Evolutionary conservation across 2,329 filamentous ascomycete genomes (phyloP).

Genomic region (Geoglossum cookeanum): DNA sequence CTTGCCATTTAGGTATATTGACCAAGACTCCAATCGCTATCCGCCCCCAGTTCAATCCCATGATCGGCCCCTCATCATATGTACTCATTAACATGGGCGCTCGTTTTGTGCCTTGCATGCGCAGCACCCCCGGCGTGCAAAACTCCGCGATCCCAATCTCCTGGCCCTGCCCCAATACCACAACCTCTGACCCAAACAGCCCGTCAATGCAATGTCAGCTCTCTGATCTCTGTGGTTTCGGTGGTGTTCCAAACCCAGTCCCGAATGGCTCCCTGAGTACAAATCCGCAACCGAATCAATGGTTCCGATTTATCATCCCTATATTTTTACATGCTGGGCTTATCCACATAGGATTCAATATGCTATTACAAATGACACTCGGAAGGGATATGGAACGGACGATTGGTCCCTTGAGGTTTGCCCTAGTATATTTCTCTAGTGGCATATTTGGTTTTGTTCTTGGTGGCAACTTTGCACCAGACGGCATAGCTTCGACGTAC

Average conservation of each 20-base stretch:
- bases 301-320: conserved; percentile 88
- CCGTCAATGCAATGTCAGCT: conserved; percentile 46
- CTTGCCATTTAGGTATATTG: conserved; percentile 35
- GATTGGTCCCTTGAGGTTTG: conserved; percentile 76
- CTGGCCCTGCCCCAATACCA: conserved; percentile 73
- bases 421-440: conserved; percentile 71
- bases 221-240: conserved; percentile 67
- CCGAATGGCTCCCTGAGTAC: conserved; percentile 31
- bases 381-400: conserved; percentile 82
- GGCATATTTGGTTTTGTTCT: conserved; percentile 95
- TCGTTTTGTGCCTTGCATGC: conserved; percentile 87
- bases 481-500: conserved; percentile 47
- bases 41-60: conserved; percentile 77
- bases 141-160: conserved; percentile 27
- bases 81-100: conserved; percentile 95
- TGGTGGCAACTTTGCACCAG: conserved; percentile 79
- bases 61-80: conserved; percentile 86
- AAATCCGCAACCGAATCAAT: conserved; percentile 61
- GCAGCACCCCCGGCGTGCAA: conserved; percentile 50
- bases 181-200: conserved; percentile 32
- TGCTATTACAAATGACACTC: conserved; percentile 76
- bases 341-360: conserved; percentile 89
- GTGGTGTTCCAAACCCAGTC: conserved; percentile 49
- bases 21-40: conserved; percentile 65
- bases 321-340: conserved; percentile 92